A percentile compares a stretch with the other conserved stretches of the same genome.
phyloP scores from a whole-genome alignment of 2,329 filamentous ascomycete genomes.

The Hirsutella minnesotensis region DNA sequence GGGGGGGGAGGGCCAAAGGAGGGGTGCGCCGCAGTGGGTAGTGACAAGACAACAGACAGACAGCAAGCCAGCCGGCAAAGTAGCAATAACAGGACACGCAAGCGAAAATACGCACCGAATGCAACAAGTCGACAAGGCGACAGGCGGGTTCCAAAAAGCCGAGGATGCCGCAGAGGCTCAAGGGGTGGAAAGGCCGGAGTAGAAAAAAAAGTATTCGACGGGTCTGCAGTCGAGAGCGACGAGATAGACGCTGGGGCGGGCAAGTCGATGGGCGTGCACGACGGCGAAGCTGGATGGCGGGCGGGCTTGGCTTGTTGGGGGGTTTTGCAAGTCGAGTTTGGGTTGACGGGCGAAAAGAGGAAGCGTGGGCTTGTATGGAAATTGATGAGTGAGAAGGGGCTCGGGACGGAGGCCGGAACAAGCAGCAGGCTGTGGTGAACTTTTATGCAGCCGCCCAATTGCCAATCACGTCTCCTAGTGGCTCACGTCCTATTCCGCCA shows the following conservation, averaged over 20 bases:
- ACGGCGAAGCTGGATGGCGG: conserved; percentile 2
- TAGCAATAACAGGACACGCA: conserved; percentile 4
- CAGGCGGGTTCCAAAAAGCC: background rate
- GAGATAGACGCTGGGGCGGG: conserved; percentile 6
- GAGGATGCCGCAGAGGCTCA: background rate
- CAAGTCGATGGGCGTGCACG: conserved; percentile 9
- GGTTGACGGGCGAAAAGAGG: conserved; percentile 17
- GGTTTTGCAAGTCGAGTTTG: conserved; percentile 16
- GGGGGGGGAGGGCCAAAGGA: conserved; percentile 13
- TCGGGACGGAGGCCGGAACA: conserved; percentile 12
- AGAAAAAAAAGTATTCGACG: no score
- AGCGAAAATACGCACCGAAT: conserved; percentile 6
- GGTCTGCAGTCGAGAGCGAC: background rate
- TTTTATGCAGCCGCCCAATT: conserved; percentile 4
- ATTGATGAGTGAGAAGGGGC: conserved; percentile 16
- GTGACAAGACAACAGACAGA: conserved; percentile 4
- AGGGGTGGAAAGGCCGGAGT: background rate
- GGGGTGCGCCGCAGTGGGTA: conserved; percentile 6
- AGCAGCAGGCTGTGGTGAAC: conserved; percentile 6
- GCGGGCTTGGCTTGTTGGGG: conserved; percentile 13
- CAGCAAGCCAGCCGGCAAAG: no score
- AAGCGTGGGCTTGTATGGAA: conserved; percentile 10
- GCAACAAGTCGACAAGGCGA: background rate
- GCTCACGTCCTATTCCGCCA: background rate
- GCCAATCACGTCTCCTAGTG: background rate